Evolutionary conservation across 352 stramenopile species (phyloP).

Genomic region (Phytophthora pluvialis): DNA sequence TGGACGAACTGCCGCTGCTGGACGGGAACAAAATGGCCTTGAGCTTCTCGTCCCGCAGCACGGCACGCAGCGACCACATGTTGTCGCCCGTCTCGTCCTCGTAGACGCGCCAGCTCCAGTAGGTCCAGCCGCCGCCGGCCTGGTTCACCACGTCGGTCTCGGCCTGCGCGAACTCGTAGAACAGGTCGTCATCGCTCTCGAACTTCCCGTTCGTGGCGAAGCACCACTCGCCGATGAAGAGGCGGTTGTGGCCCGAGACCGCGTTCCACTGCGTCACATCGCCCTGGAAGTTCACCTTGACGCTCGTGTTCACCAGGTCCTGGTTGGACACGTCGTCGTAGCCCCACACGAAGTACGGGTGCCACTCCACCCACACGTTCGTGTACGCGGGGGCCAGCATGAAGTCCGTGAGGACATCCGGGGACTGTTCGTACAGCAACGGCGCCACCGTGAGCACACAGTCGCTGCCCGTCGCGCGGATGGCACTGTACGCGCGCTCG

Average conservation of each 20-base stretch:
- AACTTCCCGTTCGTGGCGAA: slow-evolving; percentile 74
- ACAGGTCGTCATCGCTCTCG: slow-evolving; percentile 40
- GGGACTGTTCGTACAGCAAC: slow-evolving; percentile 55
- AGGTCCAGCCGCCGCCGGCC: slow-evolving; percentile 68
- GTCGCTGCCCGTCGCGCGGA: slow-evolving; percentile 62
- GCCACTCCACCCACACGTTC: slow-evolving; percentile 88
- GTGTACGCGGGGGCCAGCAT: slow-evolving; percentile 53
- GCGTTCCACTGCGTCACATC: slow-evolving; percentile 50
- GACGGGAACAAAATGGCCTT: slow-evolving; percentile 37
- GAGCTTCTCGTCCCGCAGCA: slow-evolving; percentile 57
- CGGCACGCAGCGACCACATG: slow-evolving; percentile 67
- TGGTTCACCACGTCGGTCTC: slow-evolving; percentile 62
- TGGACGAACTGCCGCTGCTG: slow-evolving; percentile 20
- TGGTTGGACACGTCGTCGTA: slow-evolving; percentile 63
- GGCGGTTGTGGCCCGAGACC: slow-evolving; percentile 39
- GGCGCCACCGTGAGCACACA: slow-evolving; percentile 69
- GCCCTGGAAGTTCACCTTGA: slow-evolving; percentile 53
- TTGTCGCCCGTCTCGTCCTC: slow-evolving; percentile 65
- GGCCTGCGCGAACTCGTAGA: slow-evolving; percentile 56
- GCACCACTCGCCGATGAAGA: slow-evolving; percentile 72
- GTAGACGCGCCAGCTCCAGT: slow-evolving; percentile 79
- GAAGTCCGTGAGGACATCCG: slow-evolving; percentile 57
- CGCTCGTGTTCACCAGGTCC: slow-evolving; percentile 51
- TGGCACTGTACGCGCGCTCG: slow-evolving; percentile 62
- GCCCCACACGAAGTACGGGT: slow-evolving; percentile 86